Conservation (phyloP, 345 rosid species). For the Atalantia buxifolia region DNA sequence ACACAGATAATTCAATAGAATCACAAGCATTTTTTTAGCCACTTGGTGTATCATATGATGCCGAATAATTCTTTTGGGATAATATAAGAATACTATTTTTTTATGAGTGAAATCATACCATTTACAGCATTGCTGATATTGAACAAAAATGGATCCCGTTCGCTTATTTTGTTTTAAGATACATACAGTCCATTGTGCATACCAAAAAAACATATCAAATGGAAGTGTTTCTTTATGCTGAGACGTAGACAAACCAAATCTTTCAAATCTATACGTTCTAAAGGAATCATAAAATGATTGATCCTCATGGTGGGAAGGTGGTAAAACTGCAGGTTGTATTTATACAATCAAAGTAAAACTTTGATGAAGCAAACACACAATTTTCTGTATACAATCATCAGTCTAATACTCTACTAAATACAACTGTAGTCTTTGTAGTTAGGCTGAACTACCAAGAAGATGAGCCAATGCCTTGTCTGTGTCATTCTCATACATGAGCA, state of each 20-base stretch:
- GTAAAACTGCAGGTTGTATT: background rate
- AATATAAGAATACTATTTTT: background rate
- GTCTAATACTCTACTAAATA: background rate
- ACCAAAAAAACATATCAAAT: background rate
- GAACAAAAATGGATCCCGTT: background rate
- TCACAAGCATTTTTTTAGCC: background rate
- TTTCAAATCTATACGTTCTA: background rate
- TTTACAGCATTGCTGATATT: background rate
- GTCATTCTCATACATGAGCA: constrained; percentile 65
- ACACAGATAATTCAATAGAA: background rate
- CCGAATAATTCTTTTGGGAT: background rate
- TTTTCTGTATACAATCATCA: background rate
- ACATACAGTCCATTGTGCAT: background rate
- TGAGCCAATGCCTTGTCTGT: constrained; percentile 77
- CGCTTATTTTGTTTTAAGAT: background rate
- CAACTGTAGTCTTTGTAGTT: background rate
- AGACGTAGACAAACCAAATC: background rate
- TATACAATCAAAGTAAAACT: background rate
- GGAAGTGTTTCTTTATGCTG: background rate
- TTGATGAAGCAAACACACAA: background rate
- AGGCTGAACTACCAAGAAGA: constrained; percentile 42
- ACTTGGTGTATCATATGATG: background rate
- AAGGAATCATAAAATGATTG: background rate
- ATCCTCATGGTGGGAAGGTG: background rate
- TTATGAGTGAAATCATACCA: background rate